phyloP scores from a whole-genome alignment of 2,329 filamentous ascomycete genomes.

The Fusarium fujikuroi region DNA sequence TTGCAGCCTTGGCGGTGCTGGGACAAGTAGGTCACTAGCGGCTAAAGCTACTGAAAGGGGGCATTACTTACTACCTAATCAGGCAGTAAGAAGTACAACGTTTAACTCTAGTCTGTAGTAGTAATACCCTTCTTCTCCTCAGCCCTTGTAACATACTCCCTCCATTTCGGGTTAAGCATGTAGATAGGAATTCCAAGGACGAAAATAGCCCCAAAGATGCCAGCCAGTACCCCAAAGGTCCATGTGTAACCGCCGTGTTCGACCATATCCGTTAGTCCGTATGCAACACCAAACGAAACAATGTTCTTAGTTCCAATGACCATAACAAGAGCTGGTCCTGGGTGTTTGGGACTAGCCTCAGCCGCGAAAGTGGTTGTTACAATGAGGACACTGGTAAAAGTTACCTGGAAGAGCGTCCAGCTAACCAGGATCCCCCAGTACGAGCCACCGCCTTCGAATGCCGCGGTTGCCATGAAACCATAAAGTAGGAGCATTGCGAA shows the following conservation, averaged over 20 bases:
- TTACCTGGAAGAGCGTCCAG: background rate
- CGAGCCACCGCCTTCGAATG: background rate
- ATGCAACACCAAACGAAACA: background rate
- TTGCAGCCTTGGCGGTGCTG: background rate
- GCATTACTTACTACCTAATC: background rate
- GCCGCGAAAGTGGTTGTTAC: background rate
- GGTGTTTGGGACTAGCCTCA: background rate
- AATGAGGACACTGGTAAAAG: background rate
- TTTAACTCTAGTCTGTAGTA: background rate
- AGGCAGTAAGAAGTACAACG: rapidly evolving
- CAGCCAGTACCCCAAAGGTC: background rate
- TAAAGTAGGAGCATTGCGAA: background rate
- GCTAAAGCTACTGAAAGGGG: background rate
- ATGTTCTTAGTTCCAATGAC: background rate
- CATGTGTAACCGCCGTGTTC: background rate
- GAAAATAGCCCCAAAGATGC: background rate
- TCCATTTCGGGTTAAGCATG: background rate
- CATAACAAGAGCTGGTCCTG: background rate
- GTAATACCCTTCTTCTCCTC: background rate
- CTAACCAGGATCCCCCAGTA: background rate
- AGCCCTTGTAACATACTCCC: background rate
- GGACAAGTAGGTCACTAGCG: no score
- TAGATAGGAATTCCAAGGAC: background rate
- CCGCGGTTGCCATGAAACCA: background rate
- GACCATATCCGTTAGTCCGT: background rate